Evolutionary conservation across 495 filamentous ascomycete genomes (phyloP).

Genomic region (Hyaloscypha finlandica): DNA sequence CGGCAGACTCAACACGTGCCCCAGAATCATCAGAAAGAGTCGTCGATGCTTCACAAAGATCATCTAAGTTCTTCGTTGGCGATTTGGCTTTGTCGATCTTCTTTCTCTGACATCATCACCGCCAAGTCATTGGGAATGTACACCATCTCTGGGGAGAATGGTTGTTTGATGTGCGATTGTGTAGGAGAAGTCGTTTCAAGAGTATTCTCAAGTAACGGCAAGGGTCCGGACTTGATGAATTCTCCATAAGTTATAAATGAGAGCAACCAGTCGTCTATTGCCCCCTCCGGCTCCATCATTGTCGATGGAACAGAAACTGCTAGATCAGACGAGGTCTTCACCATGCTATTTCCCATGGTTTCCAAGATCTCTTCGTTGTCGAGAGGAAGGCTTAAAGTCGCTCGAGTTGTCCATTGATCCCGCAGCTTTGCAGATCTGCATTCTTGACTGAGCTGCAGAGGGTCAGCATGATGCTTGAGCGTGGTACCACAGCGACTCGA

Average conservation of each 20-base stretch:
- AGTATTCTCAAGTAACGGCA: neutral
- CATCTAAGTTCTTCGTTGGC: neutral
- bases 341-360: neutral
- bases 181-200: no score
- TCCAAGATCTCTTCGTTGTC: neutral
- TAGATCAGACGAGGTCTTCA: neutral
- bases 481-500: neutral
- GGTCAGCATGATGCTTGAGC: neutral
- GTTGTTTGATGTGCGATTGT: neutral
- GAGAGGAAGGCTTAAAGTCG: neutral
- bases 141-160: neutral
- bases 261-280: neutral
- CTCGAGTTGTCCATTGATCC: constrained; percentile 2
- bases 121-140: neutral
- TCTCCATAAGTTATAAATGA: neutral
- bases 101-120: neutral
- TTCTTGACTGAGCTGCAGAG: neutral
- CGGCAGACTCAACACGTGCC: no score
- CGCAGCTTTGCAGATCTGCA: neutral
- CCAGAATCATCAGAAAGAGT: no score
- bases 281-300: neutral
- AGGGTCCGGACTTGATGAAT: neutral
- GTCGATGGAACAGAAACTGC: neutral
- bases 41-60: no score
- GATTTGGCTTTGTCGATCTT: neutral